Base-by-base conservation (phyloP, 31 red algal genomes). In the Odonthalia washingtoniensis region DNA sequence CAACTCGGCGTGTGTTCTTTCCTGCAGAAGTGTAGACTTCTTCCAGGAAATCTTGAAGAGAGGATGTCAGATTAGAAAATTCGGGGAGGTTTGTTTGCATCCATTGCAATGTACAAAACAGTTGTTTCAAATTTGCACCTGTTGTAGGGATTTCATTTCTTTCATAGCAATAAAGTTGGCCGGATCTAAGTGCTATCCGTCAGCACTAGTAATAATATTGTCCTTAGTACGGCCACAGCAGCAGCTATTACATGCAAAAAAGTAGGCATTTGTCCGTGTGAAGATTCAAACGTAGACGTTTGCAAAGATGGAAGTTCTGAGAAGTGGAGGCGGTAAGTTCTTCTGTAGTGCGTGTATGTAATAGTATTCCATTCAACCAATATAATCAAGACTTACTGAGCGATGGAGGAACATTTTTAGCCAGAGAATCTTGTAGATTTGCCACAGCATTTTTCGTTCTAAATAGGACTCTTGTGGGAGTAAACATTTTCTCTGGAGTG, bases 361-460 rank as follows among this genome's bases (percentile, higher is more conserved):
- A 21, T 14, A 57, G 49, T 14, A 57, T 57, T 57, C 21, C 49
- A 57, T 57, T 21, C 49, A 57, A 21, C 49, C 49, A 14, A 57
- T 57, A 57, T 21, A 57, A 57, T 14, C 9, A 21, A 57, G 9
- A 14, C 49, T 57, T 57, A 57, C 49, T 9, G 9, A 21, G 21
- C 12, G 49, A 57, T 14, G 49, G 12, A 9, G 49, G 49, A 57
- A 57, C 21, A 9, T 14, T 9, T 9, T 9, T 21, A 57, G 9
- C 49, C 9, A 57, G 49, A 57, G 12, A 14, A 21, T 9, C 9
- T n/a, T 86, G 66, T 0, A 86, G 40, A 38, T 86, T 5, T 4
- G 68, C 31, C 2, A 60, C 32, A 28, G 82, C 82, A 75, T 86
- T 74, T 21, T 21, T 75, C 34, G 65, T 74, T 5, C 65, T 38